Percentiles rank a stretch among this genome's conserved stretches.
These are phyloP conservation scores for Puccinia coronata DNA, from an alignment of 1,284 basidiomycete species.

Conservation along the genomic window DNA sequence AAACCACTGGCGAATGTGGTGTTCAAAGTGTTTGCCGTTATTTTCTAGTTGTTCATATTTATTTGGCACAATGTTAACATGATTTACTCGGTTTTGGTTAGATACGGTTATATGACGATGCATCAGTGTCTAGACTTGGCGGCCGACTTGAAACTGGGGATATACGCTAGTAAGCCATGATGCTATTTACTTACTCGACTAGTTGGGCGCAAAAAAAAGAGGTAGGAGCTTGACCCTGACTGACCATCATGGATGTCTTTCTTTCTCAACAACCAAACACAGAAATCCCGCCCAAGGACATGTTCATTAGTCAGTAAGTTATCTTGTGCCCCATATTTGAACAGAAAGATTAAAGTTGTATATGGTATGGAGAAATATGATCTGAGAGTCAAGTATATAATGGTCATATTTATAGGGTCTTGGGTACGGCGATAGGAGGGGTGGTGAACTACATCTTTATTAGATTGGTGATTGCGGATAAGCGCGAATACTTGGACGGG, in stretches of 20 bases:
- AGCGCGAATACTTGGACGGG: constrained; percentile 41
- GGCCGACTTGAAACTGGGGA: constrained; percentile 47
- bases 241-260: too few relatives aligned
- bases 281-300: constrained; percentile 49
- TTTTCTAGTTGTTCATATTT: background rate
- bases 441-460: constrained; percentile 49
- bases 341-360: background rate
- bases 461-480: constrained; percentile 46
- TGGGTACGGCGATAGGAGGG: constrained; percentile 41
- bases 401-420: background rate
- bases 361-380: too few relatives aligned
- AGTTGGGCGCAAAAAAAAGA: too few relatives aligned
- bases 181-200: too few relatives aligned
- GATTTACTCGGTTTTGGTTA: background rate
- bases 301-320: constrained; percentile 43
- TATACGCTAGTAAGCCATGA: constrained; percentile 46
- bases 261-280: background rate
- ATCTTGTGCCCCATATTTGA: too few relatives aligned
- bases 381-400: too few relatives aligned
- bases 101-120: constrained; percentile 50
- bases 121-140: constrained; percentile 47
- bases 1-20: constrained; percentile 38
- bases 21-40: constrained; percentile 40
- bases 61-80: background rate
- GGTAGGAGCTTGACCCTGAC: too few relatives aligned